These are phyloP conservation scores for Pichia norvegensis DNA, from an alignment of 1,139 yeast genomes.

Conservation along the genomic window DNA sequence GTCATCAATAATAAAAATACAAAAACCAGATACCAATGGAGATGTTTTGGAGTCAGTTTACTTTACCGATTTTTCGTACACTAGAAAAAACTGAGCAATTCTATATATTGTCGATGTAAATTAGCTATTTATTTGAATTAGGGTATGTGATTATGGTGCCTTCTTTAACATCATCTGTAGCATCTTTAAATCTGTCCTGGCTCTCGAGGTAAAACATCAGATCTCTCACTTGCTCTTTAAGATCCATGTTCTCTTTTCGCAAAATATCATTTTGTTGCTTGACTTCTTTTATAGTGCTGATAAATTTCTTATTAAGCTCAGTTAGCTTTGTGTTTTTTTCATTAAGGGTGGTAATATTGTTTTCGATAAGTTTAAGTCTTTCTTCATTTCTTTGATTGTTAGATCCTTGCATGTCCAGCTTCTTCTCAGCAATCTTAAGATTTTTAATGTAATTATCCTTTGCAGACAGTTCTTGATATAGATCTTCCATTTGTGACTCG, in stretches of 20 bases:
- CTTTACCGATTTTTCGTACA: conserved; percentile 27
- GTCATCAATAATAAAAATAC: conserved; percentile 26
- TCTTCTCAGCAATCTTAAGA: conserved; percentile 13
- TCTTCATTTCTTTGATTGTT: neutral
- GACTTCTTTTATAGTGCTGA: conserved; percentile 48
- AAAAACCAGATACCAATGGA: conserved; percentile 20
- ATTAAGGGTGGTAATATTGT: neutral
- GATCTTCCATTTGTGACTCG: conserved; percentile 37
- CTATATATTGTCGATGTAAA: neutral
- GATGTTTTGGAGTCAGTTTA: conserved; percentile 26
- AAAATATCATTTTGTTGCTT: conserved; percentile 33
- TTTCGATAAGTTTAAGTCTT: neutral
- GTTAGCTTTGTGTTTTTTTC: conserved; percentile 28
- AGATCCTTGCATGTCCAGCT: neutral
- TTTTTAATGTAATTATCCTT: conserved; percentile 15
- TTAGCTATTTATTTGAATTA: neutral
- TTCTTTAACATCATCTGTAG: conserved; percentile 62
- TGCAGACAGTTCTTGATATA: conserved; percentile 14
- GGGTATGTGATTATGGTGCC: conserved; percentile 31
- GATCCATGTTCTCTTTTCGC: conserved; percentile 39
- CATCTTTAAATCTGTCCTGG: conserved; percentile 61
- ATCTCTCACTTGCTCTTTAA: conserved; percentile 68
- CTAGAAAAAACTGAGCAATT: conserved; percentile 19
- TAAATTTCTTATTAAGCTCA: conserved; percentile 50
- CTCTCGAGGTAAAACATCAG: conserved; percentile 76